Percentiles rank a stretch among this genome's conserved stretches.
Evolutionary conservation across 1,284 basidiomycete genomes (phyloP).

Genomic region (Malassezia yamatoensis): DNA sequence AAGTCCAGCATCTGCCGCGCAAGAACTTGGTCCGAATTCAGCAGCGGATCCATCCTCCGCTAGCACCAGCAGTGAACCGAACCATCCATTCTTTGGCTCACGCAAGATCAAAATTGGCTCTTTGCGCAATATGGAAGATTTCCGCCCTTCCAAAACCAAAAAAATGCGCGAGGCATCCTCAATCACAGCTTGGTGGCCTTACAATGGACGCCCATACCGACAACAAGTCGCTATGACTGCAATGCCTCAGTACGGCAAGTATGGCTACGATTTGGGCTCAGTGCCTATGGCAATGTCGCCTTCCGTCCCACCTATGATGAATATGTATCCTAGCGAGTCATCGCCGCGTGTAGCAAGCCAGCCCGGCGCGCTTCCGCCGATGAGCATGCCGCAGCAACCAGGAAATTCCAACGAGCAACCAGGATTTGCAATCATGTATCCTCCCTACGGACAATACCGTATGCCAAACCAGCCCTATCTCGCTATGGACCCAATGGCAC

Average conservation of each 20-base stretch:
- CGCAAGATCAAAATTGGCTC: slow-evolving; percentile 56
- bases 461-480: slow-evolving; percentile 14
- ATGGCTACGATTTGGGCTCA: neutral
- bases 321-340: slow-evolving; percentile 1
- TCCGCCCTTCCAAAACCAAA: slow-evolving; percentile 80
- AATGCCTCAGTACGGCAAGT: neutral
- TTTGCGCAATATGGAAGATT: slow-evolving; percentile 75
- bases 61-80: slow-evolving; percentile 30
- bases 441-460: slow-evolving; percentile 11
- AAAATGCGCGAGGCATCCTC: slow-evolving; percentile 65
- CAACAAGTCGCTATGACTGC: slow-evolving; percentile 54
- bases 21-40: too few relatives aligned
- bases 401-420: slow-evolving; percentile 2
- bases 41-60: too few relatives aligned
- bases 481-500: neutral
- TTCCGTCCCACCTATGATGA: neutral
- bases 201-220: slow-evolving; percentile 72
- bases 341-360: neutral
- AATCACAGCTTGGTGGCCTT: slow-evolving; percentile 71
- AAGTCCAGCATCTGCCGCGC: slow-evolving; percentile 22
- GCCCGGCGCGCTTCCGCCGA: neutral
- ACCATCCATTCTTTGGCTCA: slow-evolving; percentile 78
- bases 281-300: slow-evolving; percentile 7
- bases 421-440: slow-evolving; percentile 12
- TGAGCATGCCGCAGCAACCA: neutral